Evolutionary conservation across 164 flowering plant genomes (phyloP), one percentile per base, ranked within the genome.

Genomic region (Macadamia tetraphylla): DNA sequence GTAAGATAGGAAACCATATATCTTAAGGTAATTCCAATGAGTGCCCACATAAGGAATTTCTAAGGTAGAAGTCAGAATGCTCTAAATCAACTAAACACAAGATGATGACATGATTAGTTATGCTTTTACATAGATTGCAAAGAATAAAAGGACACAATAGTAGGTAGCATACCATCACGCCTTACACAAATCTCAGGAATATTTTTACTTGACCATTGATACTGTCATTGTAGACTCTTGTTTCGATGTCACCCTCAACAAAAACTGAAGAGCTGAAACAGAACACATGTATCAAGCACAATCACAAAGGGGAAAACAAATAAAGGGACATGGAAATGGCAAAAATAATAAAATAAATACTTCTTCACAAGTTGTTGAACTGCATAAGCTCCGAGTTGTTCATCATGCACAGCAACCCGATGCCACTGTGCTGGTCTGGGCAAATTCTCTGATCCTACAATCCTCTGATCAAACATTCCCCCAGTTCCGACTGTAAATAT

Each of bases 381-480:
- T 53, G 92, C 90, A 83, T 88, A 92, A 58, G 87, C 80, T 29
- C 96, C 97, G 58, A 92, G 87, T 6, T 51, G 10, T 9, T 84
- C 87, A 75, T 87, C 89, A 77, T 94, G 99, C 70, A 90, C 94
- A 9, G 88, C 97, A 81, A 92, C 78, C 23, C 98, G 85, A 82
- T 92, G 98, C 99, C 99, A 94, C 53, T 92, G 99, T 74, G 85
- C 94, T 14, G 98, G 98, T 77, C 71, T 88, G 23, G 97, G 92
- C 81, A 83, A 71, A 70, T 84, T 77, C 17, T 69, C 73, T 1
- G 74, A 71, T 56, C 80, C 82, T 1, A 68, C n/a, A 71, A 73
- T 73, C 73, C 98, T 86, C 69, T 89, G 97, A 75, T 94, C 99
- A 86, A 67, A 90, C 96, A 94, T 81, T 12, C 98, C 99, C 9